Evolutionary conservation across 1,284 basidiomycete species (phyloP), one percentile per base, ranked within the genome.

Genomic region (Pseudozyma thailandica): DNA sequence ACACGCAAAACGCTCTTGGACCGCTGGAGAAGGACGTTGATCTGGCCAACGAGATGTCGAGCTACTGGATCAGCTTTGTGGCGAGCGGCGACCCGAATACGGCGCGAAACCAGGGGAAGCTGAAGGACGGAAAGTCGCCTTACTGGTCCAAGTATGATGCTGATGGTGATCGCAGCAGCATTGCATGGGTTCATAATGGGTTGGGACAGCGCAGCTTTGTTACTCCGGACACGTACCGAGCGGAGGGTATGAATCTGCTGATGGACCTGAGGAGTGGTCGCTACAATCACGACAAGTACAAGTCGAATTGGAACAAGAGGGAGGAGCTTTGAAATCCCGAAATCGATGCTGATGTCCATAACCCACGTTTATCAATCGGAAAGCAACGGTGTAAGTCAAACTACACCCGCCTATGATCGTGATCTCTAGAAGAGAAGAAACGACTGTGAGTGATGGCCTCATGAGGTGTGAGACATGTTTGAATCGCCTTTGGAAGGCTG

Each of bases 31-130:
- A 62, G 21, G 75, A 78, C 37, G 37, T 47, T 25, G 45, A 52
- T 21, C 69, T 79, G 20, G 65, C 78, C 15, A 44, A 73, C 1
- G 62, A 74, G 26, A 73, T 79, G 58, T 61, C 63, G 10, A 62
- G 57, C 44, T 72, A 72, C 47, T 79, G 72, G 74, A 53, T 78
- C 46, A 60, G 59, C 37, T 78, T 76, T 50, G 72, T 76, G 25
- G 58, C 66, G 18, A 62, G 59, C 28, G 60, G 58, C 1, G 55
- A 71, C 41, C 77, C 77, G 12, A 79, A 79, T 47, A 46, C 28
- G 26, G 64, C 56, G n/a, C 35, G 23, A 10, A 18, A 52, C 13
- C n/a, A 48, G 25, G 44, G 39, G 13, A 41, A 15, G 33, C 8
- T 52, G 37, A 42, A 59, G 18, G 23, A 38, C 2, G 23, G 27